phyloP scores from a whole-genome alignment of 2,329 filamentous ascomycete genomes.

The Phyllosticta citribraziliensis region DNA sequence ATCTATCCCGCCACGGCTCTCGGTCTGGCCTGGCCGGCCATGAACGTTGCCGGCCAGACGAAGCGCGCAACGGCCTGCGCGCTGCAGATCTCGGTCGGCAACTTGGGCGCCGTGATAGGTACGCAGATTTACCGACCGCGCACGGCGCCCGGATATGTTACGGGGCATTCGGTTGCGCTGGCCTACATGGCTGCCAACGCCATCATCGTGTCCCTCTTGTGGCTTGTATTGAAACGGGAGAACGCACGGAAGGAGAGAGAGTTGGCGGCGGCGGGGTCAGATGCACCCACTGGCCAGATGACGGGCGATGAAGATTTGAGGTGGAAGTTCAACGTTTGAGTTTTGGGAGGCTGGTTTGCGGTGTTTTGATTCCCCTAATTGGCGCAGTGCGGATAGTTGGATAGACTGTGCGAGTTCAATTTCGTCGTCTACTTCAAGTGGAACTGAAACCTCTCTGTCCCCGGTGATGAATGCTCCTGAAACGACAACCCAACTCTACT shows the following conservation, averaged over 20 bases:
- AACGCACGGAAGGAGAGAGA: slow-evolving; percentile 22
- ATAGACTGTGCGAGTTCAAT: too few relatives aligned
- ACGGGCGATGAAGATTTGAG: slow-evolving; percentile 24
- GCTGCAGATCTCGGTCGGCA: slow-evolving; percentile 42
- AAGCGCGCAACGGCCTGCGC: slow-evolving; percentile 42
- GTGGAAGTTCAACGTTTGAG: slow-evolving; percentile 25
- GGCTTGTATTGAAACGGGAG: slow-evolving; percentile 23
- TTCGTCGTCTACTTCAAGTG: too few relatives aligned
- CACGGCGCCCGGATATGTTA: slow-evolving; percentile 24
- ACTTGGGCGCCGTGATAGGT: slow-evolving; percentile 32
- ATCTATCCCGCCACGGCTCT: slow-evolving; percentile 31
- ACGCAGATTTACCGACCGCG: slow-evolving; percentile 28
- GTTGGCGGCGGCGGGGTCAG: slow-evolving; percentile 14
- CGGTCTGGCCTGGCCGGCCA: slow-evolving; percentile 40
- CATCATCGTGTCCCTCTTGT: slow-evolving; percentile 21
- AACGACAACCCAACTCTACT: too few relatives aligned
- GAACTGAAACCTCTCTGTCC: too few relatives aligned
- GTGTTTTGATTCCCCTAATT: too few relatives aligned
- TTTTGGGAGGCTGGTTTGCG: neutral
- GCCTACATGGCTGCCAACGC: slow-evolving; percentile 25
- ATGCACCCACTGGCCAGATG: slow-evolving; percentile 24
- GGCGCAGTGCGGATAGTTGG: too few relatives aligned
- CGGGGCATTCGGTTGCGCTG: slow-evolving; percentile 22
- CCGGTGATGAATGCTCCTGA: too few relatives aligned
- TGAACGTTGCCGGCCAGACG: slow-evolving; percentile 45